phyloP scores from a whole-genome alignment of 768 basidiomycete species.

The Russula dissimulans region DNA sequence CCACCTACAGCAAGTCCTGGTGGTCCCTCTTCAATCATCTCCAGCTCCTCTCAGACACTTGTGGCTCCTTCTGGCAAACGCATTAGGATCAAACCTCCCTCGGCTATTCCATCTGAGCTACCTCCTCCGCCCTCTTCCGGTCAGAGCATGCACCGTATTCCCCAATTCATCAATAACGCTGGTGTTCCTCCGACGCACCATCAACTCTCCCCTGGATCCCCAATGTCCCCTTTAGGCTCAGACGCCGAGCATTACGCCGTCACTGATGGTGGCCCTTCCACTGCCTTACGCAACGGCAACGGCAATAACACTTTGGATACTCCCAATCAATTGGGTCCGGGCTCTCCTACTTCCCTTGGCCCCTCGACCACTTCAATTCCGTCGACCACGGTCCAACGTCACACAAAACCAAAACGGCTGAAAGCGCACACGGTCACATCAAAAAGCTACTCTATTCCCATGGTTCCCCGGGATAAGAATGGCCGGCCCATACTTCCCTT shows the following conservation, averaged over 20 bases:
- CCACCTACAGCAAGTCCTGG: conserved; percentile 21
- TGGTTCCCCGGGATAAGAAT: conserved; percentile 64
- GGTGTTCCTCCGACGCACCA: conserved; percentile 12
- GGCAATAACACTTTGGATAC: conserved; percentile 5
- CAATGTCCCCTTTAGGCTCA: conserved; percentile 19
- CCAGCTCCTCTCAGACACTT: conserved; percentile 27
- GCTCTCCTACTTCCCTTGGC: conserved; percentile 31
- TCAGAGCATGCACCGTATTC: conserved; percentile 15
- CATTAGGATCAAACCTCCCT: conserved; percentile 41
- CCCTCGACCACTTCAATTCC: conserved; percentile 22
- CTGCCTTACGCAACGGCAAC: conserved; percentile 9
- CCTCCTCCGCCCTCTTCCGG: conserved; percentile 15
- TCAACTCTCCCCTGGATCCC: conserved; percentile 16
- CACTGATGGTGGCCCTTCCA: conserved; percentile 7
- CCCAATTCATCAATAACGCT: conserved; percentile 17
- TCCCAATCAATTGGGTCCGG: conserved; percentile 22
- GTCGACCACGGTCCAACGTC: conserved; percentile 34
- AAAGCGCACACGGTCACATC: conserved; percentile 77
- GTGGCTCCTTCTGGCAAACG: conserved; percentile 41
- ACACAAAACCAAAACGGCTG: conserved; percentile 63
- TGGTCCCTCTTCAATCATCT: conserved; percentile 9
- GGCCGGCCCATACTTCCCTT: conserved; percentile 67
- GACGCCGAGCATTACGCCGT: conserved; percentile 12
- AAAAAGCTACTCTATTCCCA: conserved; percentile 68
- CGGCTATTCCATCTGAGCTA: conserved; percentile 22